These are phyloP conservation scores for Mitragyna speciosa DNA, from an alignment of 257 asterid genomes.

Conservation along the genomic window DNA sequence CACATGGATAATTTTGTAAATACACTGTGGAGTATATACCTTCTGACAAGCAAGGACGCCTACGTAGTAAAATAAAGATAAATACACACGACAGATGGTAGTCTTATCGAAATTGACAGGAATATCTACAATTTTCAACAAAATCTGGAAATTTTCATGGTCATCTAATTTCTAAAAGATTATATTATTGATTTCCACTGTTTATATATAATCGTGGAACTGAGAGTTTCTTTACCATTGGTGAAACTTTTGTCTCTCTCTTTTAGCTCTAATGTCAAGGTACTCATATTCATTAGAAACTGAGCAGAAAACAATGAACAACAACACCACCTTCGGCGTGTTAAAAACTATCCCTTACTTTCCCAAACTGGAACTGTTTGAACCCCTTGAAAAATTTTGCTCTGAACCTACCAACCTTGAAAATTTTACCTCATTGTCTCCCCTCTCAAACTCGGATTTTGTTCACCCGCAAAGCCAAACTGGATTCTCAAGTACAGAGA, in stretches of 20 bases:
- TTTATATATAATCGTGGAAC: slow-evolving; percentile 39
- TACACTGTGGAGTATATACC: slow-evolving; percentile 35
- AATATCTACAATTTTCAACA: slow-evolving; percentile 25
- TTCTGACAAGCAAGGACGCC: slow-evolving; percentile 31
- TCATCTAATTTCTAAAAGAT: background rate
- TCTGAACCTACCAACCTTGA: background rate
- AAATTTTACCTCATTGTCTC: slow-evolving; percentile 19
- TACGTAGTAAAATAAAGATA: slow-evolving; percentile 5
- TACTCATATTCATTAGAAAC: background rate
- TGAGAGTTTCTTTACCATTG: slow-evolving; percentile 25
- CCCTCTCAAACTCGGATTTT: slow-evolving; percentile 9
- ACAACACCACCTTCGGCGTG: slow-evolving; percentile 16
- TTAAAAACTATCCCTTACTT: slow-evolving; percentile 28
- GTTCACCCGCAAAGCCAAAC: slow-evolving; percentile 8
- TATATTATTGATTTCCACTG: slow-evolving; percentile 15
- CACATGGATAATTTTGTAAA: background rate
- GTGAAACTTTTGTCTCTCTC: slow-evolving; percentile 8
- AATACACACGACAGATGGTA: slow-evolving; percentile 29
- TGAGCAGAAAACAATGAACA: slow-evolving; percentile 17
- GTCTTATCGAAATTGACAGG: slow-evolving; percentile 55
- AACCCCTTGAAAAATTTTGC: slow-evolving; percentile 15
- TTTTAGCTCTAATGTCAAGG: background rate
- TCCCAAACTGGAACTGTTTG: slow-evolving; percentile 20
- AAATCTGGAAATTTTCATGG: background rate
- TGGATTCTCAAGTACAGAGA: background rate